Base-by-base conservation (phyloP, 139 green algal genomes). In the Yamagishiella unicocca region DNA sequence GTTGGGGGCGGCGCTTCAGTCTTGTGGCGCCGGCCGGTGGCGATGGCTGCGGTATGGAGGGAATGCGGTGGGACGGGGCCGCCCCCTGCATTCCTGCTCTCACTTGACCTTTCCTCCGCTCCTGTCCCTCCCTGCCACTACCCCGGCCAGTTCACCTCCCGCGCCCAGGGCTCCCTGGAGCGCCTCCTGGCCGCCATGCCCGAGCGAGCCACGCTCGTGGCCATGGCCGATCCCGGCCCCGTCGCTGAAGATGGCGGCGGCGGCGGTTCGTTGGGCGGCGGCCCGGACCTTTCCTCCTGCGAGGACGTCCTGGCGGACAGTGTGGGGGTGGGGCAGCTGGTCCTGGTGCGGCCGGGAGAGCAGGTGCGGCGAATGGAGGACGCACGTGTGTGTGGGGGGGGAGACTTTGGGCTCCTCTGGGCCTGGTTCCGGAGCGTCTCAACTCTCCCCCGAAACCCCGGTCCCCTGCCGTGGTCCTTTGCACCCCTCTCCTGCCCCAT, bases 271-370 rank as follows among this genome's bases (percentile, higher is more conserved):
- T 12, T 25, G 12, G 50, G 50, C 50, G 50, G 50, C 8, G 79
- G 79, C 1, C 79, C 79, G 9, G 79, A 85, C 61, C 79, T 85
- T 61, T 45, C 40, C 29, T 76, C 35, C 61, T 85, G 79, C 29
- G 14, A 10, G 29, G 61, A 75, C 29, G 79, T 85, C 19, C 43
- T 72, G 33, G 92, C 93, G 5, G 66, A 55, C 7, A 67, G 76
- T 9, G 93, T 97, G 71, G 45, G 35, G 6, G 62, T 96, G 3
- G 94, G 92, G 2, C 66, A 92, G 74, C 79, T 91, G 29, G 93
- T 97, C 82, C 92, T 97, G 53, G 94, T 98, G 25, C 95, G 94
- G 37, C 91, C 95, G 2, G 96, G 96, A 1, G 91, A 97, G 88
- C 88, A 95, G 87, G 93, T 96, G 80, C 35, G 31, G 24, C 67